phyloP scores from a whole-genome alignment of 2,329 filamentous ascomycete genomes.

The Albifimbria verrucaria region DNA sequence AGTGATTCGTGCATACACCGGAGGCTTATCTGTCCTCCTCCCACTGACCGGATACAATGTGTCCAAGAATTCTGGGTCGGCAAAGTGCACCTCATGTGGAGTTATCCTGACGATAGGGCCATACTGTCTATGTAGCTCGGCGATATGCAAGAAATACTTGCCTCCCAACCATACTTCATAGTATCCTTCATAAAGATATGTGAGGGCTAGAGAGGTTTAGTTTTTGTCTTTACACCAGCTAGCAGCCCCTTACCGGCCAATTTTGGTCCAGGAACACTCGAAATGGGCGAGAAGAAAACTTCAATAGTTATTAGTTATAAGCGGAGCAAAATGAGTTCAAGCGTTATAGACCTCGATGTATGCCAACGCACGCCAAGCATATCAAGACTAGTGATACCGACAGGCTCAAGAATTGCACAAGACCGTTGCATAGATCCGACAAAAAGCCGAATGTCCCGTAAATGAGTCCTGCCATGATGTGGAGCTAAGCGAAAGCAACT shows the following conservation, averaged over 20 bases:
- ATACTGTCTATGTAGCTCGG: neutral
- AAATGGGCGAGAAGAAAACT: neutral
- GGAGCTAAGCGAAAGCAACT: no score
- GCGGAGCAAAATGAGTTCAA: neutral
- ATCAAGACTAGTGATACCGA: neutral
- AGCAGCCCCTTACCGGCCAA: neutral
- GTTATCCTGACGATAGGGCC: neutral
- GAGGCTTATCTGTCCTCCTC: neutral
- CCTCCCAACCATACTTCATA: neutral
- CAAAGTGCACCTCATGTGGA: neutral
- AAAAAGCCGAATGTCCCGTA: neutral
- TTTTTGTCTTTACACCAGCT: neutral
- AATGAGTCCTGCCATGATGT: no score
- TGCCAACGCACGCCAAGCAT: neutral
- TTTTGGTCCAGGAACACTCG: neutral
- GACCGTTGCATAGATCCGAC: neutral
- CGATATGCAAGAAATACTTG: neutral
- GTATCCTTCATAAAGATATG: neutral
- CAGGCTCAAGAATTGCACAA: neutral
- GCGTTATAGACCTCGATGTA: neutral
- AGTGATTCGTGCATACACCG: neutral
- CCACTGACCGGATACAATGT: neutral
- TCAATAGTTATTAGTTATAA: neutral
- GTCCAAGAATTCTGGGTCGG: neutral
- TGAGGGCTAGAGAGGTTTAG: neutral